Conservation (phyloP, 2,329 filamentous ascomycete species). For the Tolypocladium paradoxum region DNA sequence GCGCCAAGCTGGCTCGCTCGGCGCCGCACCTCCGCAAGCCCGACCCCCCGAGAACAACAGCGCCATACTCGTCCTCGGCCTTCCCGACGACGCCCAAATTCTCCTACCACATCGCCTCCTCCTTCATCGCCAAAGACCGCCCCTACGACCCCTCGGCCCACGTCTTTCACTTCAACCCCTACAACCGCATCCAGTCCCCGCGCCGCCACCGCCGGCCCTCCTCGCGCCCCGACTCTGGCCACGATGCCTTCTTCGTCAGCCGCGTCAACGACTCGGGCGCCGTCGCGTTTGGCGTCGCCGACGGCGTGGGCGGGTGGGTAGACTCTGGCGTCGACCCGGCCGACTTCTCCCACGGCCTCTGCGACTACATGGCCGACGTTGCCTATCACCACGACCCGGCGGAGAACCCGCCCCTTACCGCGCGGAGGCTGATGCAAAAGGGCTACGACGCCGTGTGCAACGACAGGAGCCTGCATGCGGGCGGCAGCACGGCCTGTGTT, state of each 20-base stretch:
- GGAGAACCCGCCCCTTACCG: conserved; percentile 33
- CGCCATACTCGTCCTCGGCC: conserved; percentile 3
- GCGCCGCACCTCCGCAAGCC: background rate
- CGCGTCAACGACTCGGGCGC: conserved; percentile 60
- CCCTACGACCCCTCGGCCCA: conserved; percentile 58
- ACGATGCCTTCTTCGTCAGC: conserved; percentile 93
- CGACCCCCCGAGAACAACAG: background rate
- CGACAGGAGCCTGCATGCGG: conserved; percentile 64
- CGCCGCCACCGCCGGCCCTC: conserved; percentile 20
- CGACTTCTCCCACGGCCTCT: conserved; percentile 89
- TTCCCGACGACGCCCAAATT: conserved; percentile 28
- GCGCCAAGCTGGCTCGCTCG: background rate
- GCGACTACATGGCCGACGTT: conserved; percentile 79
- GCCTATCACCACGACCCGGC: conserved; percentile 47
- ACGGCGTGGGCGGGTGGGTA: conserved; percentile 92
- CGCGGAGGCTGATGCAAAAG: conserved; percentile 64
- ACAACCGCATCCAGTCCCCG: conserved; percentile 45
- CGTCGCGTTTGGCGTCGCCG: conserved; percentile 80
- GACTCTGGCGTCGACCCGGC: conserved; percentile 88
- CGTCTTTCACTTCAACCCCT: conserved; percentile 62
- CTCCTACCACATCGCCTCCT: conserved; percentile 62
- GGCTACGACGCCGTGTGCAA: conserved; percentile 75
- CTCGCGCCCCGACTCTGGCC: conserved; percentile 64
- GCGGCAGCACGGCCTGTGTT: conserved; percentile 89
- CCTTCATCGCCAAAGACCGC: conserved; percentile 63